These are phyloP conservation scores for Heterobasidion irregulare DNA, from an alignment of 1,284 basidiomycete genomes.

Conservation along the genomic window DNA sequence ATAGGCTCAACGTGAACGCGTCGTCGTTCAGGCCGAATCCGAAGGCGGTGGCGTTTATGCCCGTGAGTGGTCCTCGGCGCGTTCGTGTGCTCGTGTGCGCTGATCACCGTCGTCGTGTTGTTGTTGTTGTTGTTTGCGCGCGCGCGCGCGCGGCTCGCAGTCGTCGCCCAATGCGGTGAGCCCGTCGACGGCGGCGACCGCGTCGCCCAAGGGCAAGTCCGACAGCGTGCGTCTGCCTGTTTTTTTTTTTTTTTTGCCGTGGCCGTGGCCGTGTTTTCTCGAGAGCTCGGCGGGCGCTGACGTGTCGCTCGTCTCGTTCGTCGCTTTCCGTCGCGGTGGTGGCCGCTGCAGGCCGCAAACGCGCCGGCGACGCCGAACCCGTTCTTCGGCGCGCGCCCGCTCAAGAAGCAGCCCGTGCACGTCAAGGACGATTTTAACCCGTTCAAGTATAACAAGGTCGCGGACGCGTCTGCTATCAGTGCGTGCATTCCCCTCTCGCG, in stretches of 20 bases:
- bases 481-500: no score
- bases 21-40: constrained; percentile 65
- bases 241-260: constrained; percentile 8
- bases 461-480: constrained; percentile 68
- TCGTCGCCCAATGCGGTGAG: constrained; percentile 33
- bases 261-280: constrained; percentile 8
- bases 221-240: constrained; percentile 20
- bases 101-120: background rate
- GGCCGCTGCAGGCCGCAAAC: constrained; percentile 5
- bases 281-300: background rate
- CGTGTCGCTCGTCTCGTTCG: no score
- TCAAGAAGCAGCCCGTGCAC: constrained; percentile 72
- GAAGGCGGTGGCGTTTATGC: constrained; percentile 14
- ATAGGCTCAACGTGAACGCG: constrained; percentile 61
- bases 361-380: constrained; percentile 50
- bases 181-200: constrained; percentile 33
- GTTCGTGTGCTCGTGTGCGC: background rate
- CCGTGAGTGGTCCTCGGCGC: constrained; percentile 2
- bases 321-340: no score
- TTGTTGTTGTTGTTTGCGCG: no score
- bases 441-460: constrained; percentile 81
- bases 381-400: constrained; percentile 78
- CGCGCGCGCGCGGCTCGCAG: constrained; percentile 2
- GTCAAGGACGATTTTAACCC: constrained; percentile 94
- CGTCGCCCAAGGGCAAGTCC: constrained; percentile 53